Conservation (phyloP, 352 stramenopile species). For the Blastocystis sp. region DNA sequence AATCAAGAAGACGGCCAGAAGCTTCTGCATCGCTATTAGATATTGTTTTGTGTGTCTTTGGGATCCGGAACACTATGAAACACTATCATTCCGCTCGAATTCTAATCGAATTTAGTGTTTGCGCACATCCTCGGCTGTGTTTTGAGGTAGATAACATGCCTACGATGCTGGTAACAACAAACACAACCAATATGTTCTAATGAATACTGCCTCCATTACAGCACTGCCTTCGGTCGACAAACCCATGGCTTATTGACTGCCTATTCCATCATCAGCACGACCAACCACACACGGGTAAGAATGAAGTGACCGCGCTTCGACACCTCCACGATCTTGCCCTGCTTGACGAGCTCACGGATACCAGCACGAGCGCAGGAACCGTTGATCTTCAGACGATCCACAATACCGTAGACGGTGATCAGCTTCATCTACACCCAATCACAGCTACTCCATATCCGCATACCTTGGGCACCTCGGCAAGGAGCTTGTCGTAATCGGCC, state of each 20-base stretch:
- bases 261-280: constrained; percentile 4
- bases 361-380: constrained; percentile 65
- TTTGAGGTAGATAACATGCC: neutral
- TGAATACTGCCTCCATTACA: neutral
- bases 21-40: neutral
- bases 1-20: neutral
- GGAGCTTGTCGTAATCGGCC: constrained; percentile 66
- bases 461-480: constrained; percentile 68
- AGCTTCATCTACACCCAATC: constrained; percentile 64
- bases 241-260: constrained; percentile 53
- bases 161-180: constrained; percentile 14
- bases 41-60: constrained; percentile 20
- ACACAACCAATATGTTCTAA: constrained; percentile 53
- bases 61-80: neutral
- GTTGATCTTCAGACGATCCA: constrained; percentile 70
- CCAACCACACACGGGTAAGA: constrained; percentile 12
- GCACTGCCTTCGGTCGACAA: neutral
- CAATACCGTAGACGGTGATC: constrained; percentile 67
- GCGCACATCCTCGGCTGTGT: neutral
- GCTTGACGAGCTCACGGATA: constrained; percentile 68
- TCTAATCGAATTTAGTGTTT: neutral
- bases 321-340: constrained; percentile 67
- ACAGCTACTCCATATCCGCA: neutral
- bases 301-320: constrained; percentile 67
- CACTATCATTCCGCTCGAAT: neutral